These are phyloP conservation scores for Wickerhamomyces xylosicus DNA, from an alignment of 805 yeast species.

Conservation along the genomic window DNA sequence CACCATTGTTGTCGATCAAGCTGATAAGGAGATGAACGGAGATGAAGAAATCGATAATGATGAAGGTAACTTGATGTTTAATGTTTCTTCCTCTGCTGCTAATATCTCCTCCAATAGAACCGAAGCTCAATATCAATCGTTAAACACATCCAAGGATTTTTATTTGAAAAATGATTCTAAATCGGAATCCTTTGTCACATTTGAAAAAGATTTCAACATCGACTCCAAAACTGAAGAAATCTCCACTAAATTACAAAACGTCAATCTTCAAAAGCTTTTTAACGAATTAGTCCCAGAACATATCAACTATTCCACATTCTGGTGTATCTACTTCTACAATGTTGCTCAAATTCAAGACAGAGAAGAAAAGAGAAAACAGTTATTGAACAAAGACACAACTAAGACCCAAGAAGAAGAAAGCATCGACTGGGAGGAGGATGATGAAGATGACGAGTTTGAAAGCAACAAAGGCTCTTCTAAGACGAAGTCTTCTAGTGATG, in stretches of 20 bases:
- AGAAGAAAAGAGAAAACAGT: conserved; percentile 55
- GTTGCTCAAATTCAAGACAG: conserved; percentile 15
- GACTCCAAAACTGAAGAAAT: conserved; percentile 42
- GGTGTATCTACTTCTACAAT: conserved; percentile 64
- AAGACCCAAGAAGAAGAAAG: conserved; percentile 5
- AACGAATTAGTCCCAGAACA: conserved; percentile 57
- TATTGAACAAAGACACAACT: conserved; percentile 19
- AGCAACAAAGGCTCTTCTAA: conserved; percentile 2
- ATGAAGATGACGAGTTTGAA: conserved; percentile 10
- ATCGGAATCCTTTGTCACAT: conserved; percentile 22
- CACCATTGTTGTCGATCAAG: conserved; percentile 22
- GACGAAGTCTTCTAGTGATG: conserved; percentile 24
- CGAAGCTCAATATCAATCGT: conserved; percentile 49
- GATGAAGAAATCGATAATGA: conserved; percentile 21
- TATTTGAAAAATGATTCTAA: conserved; percentile 20
- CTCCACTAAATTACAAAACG: conserved; percentile 29
- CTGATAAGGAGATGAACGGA: conserved; percentile 7
- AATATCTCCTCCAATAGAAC: conserved; percentile 38
- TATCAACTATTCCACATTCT: conserved; percentile 51
- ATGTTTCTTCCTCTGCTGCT: conserved; percentile 17
- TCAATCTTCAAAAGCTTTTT: conserved; percentile 29
- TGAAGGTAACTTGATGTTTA: conserved; percentile 31
- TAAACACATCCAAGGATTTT: conserved; percentile 34
- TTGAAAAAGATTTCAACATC: conserved; percentile 27
- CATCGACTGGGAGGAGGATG: conserved; percentile 12